Evolutionary conservation across 169 alveolate species (phyloP), one percentile per base, ranked within the genome.

Genomic region (Cryptosporidium sp.): DNA sequence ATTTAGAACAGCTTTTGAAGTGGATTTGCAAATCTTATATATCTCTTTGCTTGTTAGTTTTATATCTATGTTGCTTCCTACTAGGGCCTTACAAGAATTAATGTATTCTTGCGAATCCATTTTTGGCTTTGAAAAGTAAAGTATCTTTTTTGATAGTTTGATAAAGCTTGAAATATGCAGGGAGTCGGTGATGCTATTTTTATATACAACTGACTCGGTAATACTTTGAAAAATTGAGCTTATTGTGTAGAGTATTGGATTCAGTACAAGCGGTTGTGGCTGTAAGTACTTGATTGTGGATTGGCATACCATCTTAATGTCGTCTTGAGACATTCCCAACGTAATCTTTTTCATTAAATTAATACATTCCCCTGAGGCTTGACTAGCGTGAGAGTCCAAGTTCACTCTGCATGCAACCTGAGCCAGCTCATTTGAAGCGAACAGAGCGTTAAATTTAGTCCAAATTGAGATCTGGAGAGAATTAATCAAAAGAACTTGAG

Each of bases 321-420:
- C 45, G 4, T 80, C 74, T 1, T 62, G 31, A 18, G 89, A 41
- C 35, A 80, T 23, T 16, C 67, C 89, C 0, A 33, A 0, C 7
- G 68, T 80, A 23, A 62, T 62, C 68, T 80, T 80, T 16, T 43
- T 35, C 50, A 80, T 12, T 37, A 80, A 31, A 43, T 41, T 61
- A 80, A 23, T 41, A 14, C 89, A 80, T n/a, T 80, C 89, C 16
- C 80, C 59, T 10, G 75, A 37, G 18, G 68, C 89, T 29, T 80
- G 89, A 14, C 80, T 62, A 1, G 75, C 75, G 23, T 43, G 59
- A 3, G 73, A 61, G 7, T 80, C 89, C 7, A 80, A 33, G 62
- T 80, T 80, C 1, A 80, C 62, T 50, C 75, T 80, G 48, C 89
- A 80, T 23, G 75, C 89, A 45, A 80, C 67, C 39, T 80, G 73